phyloP scores from a whole-genome alignment of 2,329 filamentous ascomycete genomes.

The Botryotinia globosa region DNA sequence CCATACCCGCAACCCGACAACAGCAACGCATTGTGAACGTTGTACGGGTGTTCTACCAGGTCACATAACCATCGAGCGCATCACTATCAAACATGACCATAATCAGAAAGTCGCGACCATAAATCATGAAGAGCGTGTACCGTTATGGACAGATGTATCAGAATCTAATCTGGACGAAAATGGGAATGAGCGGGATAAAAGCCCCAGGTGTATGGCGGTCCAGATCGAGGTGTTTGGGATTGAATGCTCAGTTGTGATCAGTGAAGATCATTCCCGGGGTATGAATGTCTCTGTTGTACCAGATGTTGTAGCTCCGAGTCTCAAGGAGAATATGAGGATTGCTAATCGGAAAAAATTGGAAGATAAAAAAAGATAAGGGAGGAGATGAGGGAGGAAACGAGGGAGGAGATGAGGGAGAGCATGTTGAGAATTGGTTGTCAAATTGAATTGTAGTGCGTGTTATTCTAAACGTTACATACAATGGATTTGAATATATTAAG shows the following conservation, averaged over 20 bases:
- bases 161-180: background rate
- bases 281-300: background rate
- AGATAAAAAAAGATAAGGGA: too few relatives aligned
- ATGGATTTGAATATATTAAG: too few relatives aligned
- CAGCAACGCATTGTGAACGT: rapidly evolving
- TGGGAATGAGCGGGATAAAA: background rate
- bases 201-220: background rate
- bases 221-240: background rate
- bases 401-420: too few relatives aligned
- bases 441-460: too few relatives aligned
- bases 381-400: too few relatives aligned
- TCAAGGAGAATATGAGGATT: too few relatives aligned
- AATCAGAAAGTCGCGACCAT: background rate
- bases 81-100: background rate
- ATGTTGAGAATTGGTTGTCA: too few relatives aligned
- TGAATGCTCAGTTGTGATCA: background rate
- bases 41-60: background rate
- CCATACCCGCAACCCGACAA: background rate
- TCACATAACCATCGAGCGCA: background rate
- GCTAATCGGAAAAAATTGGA: too few relatives aligned
- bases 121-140: background rate
- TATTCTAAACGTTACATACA: too few relatives aligned
- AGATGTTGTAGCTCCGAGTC: too few relatives aligned
- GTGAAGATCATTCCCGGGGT: background rate
- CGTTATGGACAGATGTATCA: background rate